Percentiles rank a stretch among this genome's conserved stretches.
These are phyloP conservation scores for Fraxinus anomala DNA, from an alignment of 257 asterid genomes.

Conservation along the genomic window DNA sequence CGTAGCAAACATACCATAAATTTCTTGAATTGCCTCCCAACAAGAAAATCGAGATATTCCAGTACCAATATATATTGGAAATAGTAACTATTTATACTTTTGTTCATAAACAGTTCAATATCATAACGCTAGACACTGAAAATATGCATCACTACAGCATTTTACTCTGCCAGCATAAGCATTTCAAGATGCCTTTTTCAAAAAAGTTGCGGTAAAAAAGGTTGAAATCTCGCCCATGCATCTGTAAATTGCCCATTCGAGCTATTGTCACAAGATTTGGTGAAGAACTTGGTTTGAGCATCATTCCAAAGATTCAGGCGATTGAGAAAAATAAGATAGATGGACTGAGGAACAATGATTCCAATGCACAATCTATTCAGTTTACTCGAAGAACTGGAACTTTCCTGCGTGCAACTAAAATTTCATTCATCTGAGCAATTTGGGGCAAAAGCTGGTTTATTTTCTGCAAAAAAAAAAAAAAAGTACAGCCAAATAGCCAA, in stretches of 20 bases:
- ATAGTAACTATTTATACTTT: not conserved
- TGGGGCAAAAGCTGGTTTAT: slow-evolving; percentile 59
- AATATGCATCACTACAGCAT: not conserved
- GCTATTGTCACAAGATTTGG: not conserved
- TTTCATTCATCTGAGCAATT: slow-evolving; percentile 58
- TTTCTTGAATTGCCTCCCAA: not conserved
- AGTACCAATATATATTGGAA: not conserved
- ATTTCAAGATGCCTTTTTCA: not conserved
- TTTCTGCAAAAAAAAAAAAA: slow-evolving; percentile 42
- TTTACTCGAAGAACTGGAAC: slow-evolving; percentile 61
- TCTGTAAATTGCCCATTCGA: not conserved
- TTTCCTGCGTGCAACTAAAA: slow-evolving; percentile 46
- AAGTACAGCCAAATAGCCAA: not conserved
- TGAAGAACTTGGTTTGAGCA: not conserved
- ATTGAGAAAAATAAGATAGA: not conserved
- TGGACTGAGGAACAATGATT: not conserved
- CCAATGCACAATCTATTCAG: slow-evolving; percentile 18
- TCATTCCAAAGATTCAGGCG: not conserved
- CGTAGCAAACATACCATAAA: not conserved
- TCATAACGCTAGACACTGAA: not conserved
- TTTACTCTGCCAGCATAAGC: not conserved
- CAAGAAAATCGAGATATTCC: not conserved
- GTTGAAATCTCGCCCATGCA: not conserved
- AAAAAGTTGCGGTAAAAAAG: not conserved
- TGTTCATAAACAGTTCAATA: not conserved